Conservation (phyloP, 2,329 filamentous ascomycete species). For the Amauroascus verrucosus region DNA sequence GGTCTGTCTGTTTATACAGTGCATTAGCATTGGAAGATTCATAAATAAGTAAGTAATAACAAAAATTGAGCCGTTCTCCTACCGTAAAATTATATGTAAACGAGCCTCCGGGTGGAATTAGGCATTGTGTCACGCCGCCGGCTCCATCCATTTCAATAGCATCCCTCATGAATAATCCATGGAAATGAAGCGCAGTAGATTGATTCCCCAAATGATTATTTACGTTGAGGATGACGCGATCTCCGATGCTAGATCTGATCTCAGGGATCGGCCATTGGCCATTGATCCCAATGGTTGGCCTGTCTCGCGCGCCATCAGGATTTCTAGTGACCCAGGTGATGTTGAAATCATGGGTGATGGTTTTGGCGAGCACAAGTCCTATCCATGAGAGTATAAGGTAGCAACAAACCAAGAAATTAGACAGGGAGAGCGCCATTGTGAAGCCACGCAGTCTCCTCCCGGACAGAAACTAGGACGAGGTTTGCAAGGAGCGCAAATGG, state of each 20-base stretch:
- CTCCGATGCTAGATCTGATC: slow-evolving; percentile 10
- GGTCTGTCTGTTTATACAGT: slow-evolving; percentile 17
- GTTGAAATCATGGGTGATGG: slow-evolving; percentile 13
- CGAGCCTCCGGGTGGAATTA: slow-evolving; percentile 24
- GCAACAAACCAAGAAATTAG: slow-evolving; percentile 1
- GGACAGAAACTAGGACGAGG: neutral
- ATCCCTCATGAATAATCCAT: slow-evolving; percentile 60
- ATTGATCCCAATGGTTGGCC: slow-evolving; percentile 13
- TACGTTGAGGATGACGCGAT: slow-evolving; percentile 8
- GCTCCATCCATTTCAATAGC: slow-evolving; percentile 15
- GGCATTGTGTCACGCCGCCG: slow-evolving; percentile 30
- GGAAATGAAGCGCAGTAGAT: slow-evolving; percentile 40
- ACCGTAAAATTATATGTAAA: slow-evolving; percentile 22
- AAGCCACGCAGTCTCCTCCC: neutral
- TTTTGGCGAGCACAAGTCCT: slow-evolving; percentile 3
- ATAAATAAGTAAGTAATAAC: neutral
- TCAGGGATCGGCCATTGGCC: slow-evolving; percentile 11
- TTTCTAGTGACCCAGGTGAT: slow-evolving; percentile 12
- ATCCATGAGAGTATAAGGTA: neutral
- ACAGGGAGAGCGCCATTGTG: slow-evolving; percentile 1
- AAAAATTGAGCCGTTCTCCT: neutral
- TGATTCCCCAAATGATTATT: slow-evolving; percentile 12
- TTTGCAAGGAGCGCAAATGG: neutral
- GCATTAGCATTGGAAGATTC: slow-evolving; percentile 11
- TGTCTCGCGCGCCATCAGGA: slow-evolving; percentile 9